These are phyloP conservation scores for Mucuna pruriens DNA, from an alignment of 306 rosid species.

Conservation along the genomic window DNA sequence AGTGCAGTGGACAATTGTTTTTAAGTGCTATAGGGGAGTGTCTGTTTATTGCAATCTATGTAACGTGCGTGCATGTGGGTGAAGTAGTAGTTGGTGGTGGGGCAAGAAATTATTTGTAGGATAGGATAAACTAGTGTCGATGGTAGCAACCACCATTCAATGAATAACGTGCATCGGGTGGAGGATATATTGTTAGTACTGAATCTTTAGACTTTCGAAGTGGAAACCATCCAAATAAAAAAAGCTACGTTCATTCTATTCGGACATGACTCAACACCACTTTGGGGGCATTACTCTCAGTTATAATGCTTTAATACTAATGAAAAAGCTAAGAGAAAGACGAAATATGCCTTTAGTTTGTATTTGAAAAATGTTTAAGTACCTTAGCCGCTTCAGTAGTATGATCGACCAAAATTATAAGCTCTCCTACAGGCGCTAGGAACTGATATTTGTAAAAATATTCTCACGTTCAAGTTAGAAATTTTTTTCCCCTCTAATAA, in stretches of 20 bases:
- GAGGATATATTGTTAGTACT: conserved; percentile 4
- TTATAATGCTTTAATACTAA: background rate
- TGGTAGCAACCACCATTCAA: conserved; percentile 36
- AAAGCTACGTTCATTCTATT: conserved; percentile 17
- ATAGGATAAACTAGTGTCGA: conserved; percentile 6
- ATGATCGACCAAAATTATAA: too few relatives aligned
- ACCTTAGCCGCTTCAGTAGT: too few relatives aligned
- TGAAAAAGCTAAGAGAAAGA: conserved; percentile 4
- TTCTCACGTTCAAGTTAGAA: too few relatives aligned
- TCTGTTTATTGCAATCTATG: conserved; percentile 1
- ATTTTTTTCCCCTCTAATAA: too few relatives aligned
- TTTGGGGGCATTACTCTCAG: conserved; percentile 1
- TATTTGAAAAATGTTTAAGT: too few relatives aligned
- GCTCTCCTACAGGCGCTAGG: too few relatives aligned
- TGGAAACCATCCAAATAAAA: conserved; percentile 15
- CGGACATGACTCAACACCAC: conserved; percentile 30
- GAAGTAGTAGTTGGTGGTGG: conserved; percentile 36
- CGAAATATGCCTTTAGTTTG: background rate
- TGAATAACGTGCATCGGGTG: conserved; percentile 32
- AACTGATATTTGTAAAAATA: too few relatives aligned
- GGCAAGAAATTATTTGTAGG: conserved; percentile 30
- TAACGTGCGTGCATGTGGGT: conserved; percentile 48
- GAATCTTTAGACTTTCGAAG: conserved; percentile 21
- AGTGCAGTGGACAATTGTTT: conserved; percentile 23
- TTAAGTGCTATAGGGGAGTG: conserved; percentile 25